Conservation (phyloP, 1,139 yeast genomes). For the Candida tropicalis region DNA sequence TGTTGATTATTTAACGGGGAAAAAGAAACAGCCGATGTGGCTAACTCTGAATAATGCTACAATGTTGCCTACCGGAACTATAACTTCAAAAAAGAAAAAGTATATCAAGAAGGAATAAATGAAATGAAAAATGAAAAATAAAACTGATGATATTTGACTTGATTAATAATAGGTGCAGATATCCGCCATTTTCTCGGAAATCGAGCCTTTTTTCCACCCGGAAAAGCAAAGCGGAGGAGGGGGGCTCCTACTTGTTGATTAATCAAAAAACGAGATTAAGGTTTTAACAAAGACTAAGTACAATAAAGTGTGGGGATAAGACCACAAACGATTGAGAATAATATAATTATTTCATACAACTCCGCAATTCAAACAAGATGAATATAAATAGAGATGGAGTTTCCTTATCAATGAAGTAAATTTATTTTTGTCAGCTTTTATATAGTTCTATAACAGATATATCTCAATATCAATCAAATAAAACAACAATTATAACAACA, state of each 20-base stretch:
- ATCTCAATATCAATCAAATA: not conserved
- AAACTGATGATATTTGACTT: too few relatives aligned
- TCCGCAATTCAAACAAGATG: too few relatives aligned
- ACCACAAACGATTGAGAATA: too few relatives aligned
- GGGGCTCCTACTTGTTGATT: too few relatives aligned
- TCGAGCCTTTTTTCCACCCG: too few relatives aligned
- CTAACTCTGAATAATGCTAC: constrained; percentile 30
- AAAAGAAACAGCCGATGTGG: constrained; percentile 34
- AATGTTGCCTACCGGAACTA: constrained; percentile 27
- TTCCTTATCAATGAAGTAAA: not conserved
- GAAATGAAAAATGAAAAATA: not conserved
- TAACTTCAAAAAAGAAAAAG: constrained; percentile 9
- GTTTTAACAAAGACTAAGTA: too few relatives aligned
- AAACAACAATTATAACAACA: not conserved
- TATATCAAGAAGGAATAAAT: constrained; percentile 5
- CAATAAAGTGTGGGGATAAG: too few relatives aligned
- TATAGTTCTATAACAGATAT: too few relatives aligned
- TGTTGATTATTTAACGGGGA: constrained; percentile 28
- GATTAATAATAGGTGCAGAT: too few relatives aligned
- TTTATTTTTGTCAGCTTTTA: too few relatives aligned
- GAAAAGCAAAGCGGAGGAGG: not conserved
- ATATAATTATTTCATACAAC: too few relatives aligned
- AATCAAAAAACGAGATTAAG: too few relatives aligned
- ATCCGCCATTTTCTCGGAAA: not conserved
- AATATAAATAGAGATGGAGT: not conserved